Evolutionary conservation across 148 eudicot genomes (phyloP), one percentile per base, ranked within the genome.

Genomic region (Euryodendron excelsum): DNA sequence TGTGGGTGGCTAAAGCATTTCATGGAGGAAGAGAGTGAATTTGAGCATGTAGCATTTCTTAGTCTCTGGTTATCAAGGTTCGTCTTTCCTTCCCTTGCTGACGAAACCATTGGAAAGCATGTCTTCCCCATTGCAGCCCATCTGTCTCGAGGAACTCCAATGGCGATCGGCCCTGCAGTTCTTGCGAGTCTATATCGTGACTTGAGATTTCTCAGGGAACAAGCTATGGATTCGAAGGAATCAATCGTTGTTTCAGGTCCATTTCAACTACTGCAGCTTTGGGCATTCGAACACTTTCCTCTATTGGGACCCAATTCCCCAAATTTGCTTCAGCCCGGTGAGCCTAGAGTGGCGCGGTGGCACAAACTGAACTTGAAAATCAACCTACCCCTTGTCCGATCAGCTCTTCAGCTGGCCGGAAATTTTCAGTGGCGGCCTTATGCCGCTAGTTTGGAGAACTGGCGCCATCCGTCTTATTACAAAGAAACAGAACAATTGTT

Each of bases 231-330:
- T 55, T n/a, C 34, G 56, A 41, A 39, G 21, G 72, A 74, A 30
- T 81, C 81, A 4, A 74, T 78, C 78, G 0, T 14, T 36, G 79
- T 80, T 80, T 77, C 45, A 10, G 86, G 77, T 2, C 65, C 75
- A 58, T 82, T 87, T 76, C 81, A 81, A 48, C 74, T 87, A 67
- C 77, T 87, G 45, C 89, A 86, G 37, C 64, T 86, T 33, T 86
- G 91, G 91, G 87, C 74, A 0, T 82, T 45, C 60, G 89, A 88
- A 34, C 81, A 81, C 11, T 84, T 88, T 58, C 85, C 88, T 28
- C 45, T 33, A 9, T 62, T 82, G 53, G 81, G 82, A 13, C 84
- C 82, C 28, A 77, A 78, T 5, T 64, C 72, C 58, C 82, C 79
- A 28, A 87, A 82, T 50, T 47, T 72, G 0, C 74, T 88, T n/a